Conservation (phyloP, 768 basidiomycete genomes). For the Tricholoma furcatifolium region DNA sequence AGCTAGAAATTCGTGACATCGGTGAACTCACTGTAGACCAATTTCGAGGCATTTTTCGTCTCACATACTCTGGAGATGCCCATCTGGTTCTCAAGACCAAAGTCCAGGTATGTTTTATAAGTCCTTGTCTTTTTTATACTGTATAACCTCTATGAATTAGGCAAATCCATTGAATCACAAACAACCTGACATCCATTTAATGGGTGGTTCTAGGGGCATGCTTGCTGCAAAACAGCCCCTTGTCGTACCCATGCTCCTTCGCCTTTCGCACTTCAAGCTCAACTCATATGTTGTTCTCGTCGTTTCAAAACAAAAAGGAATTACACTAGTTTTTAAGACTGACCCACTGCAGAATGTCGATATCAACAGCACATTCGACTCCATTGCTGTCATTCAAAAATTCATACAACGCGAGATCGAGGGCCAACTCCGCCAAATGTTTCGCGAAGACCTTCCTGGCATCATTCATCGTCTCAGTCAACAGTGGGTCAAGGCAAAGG, state of each 20-base stretch:
- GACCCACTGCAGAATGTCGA: conserved; percentile 98
- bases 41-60: conserved; percentile 93
- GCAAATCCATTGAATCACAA: conserved; percentile 96
- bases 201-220: conserved; percentile 83
- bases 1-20: conserved; percentile 95
- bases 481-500: conserved; percentile 92
- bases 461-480: conserved; percentile 97
- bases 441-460: conserved; percentile 92
- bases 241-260: conserved; percentile 96
- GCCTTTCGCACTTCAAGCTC: conserved; percentile 92
- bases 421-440: conserved; percentile 96
- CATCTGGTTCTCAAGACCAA: conserved; percentile 86
- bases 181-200: conserved; percentile 84
- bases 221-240: conserved; percentile 93
- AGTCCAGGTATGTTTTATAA: conserved; percentile 67
- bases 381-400: conserved; percentile 95
- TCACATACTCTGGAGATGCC: conserved; percentile 94
- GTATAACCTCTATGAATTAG: conserved; percentile 33
- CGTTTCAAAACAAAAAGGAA: conserved; percentile 96
- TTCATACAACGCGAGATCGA: conserved; percentile 98
- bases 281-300: conserved; percentile 97
- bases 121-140: not conserved
- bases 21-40: conserved; percentile 95
- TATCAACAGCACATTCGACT: conserved; percentile 97
- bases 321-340: conserved; percentile 99